Conservation (phyloP, 176 grass and related monocot genomes). For the Zea luxurians region DNA sequence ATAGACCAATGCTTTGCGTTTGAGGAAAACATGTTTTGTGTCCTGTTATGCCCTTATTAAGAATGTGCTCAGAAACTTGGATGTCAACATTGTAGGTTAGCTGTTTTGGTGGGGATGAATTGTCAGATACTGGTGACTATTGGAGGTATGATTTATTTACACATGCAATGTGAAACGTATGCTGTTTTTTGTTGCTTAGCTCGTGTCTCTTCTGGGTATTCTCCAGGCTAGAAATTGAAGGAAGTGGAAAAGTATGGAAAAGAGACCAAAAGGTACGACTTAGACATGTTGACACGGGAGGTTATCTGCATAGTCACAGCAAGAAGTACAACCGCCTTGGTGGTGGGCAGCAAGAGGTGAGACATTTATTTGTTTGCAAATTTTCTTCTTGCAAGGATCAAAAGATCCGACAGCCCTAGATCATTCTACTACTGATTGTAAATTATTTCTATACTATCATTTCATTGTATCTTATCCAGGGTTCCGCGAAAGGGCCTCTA, state of each 20-base stretch:
- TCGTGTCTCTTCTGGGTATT: conserved; percentile 10
- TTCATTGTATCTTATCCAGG: background rate
- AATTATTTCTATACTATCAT: background rate
- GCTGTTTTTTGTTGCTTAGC: background rate
- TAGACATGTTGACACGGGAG: conserved; percentile 67
- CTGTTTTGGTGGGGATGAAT: conserved; percentile 65
- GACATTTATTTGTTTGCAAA: conserved; percentile 17
- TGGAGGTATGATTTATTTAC: conserved; percentile 50
- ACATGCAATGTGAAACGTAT: conserved; percentile 5
- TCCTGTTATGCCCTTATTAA: conserved; percentile 29
- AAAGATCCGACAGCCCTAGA: background rate
- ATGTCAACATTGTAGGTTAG: conserved; percentile 59
- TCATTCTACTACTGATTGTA: conserved; percentile 5
- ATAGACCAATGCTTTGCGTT: background rate
- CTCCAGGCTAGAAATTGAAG: conserved; percentile 70
- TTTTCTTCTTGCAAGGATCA: conserved; percentile 11
- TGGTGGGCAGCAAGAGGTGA: conserved; percentile 81
- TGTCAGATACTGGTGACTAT: conserved; percentile 74
- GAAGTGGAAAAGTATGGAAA: conserved; percentile 68
- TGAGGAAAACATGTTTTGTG: background rate
- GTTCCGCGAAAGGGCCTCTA: too few relatives aligned
- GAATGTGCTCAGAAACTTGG: background rate
- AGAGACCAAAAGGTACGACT: conserved; percentile 63
- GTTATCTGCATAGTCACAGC: conserved; percentile 80
- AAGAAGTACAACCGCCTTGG: conserved; percentile 79